phyloP scores from a whole-genome alignment of 345 rosid species.

The Firmiana major region DNA sequence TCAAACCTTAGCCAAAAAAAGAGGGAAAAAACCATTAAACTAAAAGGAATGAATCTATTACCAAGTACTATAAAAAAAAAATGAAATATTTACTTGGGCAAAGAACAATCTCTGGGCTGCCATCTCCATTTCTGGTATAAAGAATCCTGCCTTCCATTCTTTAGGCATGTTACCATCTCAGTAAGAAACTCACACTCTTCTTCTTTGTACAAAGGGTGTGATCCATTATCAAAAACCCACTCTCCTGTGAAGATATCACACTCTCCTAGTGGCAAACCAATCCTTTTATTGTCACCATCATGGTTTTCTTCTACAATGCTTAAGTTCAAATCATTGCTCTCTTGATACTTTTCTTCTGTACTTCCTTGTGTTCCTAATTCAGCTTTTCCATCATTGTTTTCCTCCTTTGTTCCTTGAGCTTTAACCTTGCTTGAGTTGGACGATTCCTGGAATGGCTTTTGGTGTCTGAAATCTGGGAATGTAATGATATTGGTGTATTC shows the following conservation, averaged over 20 bases:
- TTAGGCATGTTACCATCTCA: constrained; percentile 58
- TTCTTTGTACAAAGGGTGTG: constrained; percentile 70
- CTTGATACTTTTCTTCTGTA: constrained; percentile 7
- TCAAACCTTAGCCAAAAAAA: constrained; percentile 38
- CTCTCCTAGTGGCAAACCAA: constrained; percentile 35
- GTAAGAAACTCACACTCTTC: constrained; percentile 66
- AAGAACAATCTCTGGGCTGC: constrained; percentile 84
- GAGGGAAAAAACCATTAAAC: background rate
- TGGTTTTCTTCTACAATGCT: constrained; percentile 5
- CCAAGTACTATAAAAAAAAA: background rate
- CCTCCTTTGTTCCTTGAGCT: constrained; percentile 7
- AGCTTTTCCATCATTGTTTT: background rate
- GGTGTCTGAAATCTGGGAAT: constrained; percentile 11
- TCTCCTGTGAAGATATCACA: constrained; percentile 77
- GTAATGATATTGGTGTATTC: constrained; percentile 25
- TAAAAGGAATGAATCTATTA: background rate
- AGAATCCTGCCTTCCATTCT: constrained; percentile 82
- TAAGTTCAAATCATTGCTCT: background rate
- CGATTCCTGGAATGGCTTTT: constrained; percentile 18
- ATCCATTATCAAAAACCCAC: constrained; percentile 67
- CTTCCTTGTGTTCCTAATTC: background rate
- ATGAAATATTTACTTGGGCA: constrained; percentile 53
- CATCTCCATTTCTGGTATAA: constrained; percentile 89
- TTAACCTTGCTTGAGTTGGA: background rate
- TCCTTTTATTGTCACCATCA: constrained; percentile 21